Evolutionary conservation across 768 basidiomycete genomes (phyloP).

Genomic region (Boletus sp.): DNA sequence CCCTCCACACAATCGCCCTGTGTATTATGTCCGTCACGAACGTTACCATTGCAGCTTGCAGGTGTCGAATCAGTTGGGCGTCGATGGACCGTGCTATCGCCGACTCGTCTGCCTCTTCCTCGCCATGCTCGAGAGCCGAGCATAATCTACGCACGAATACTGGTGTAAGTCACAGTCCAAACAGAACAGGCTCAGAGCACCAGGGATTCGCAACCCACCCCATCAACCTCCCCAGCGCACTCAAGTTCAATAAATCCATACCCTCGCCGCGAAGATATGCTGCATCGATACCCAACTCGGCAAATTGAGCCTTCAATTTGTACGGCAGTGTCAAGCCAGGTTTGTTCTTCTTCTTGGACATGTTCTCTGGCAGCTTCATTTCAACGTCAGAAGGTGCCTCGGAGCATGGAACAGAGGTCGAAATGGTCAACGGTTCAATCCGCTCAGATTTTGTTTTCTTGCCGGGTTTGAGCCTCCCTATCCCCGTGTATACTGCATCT

Average conservation of each 20-base stretch:
- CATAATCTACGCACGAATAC: slow-evolving; percentile 23
- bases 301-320: slow-evolving; percentile 41
- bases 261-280: slow-evolving; percentile 40
- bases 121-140: slow-evolving; percentile 24
- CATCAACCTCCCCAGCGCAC: slow-evolving; percentile 37
- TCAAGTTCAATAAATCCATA: slow-evolving; percentile 41
- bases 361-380: slow-evolving; percentile 7
- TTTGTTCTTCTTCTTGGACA: slow-evolving; percentile 13
- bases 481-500: not conserved
- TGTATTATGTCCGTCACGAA: slow-evolving; percentile 54
- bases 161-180: slow-evolving; percentile 2
- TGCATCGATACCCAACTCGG: slow-evolving; percentile 43
- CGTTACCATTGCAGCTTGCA: slow-evolving; percentile 44
- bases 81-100: slow-evolving; percentile 42
- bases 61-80: slow-evolving; percentile 41
- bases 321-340: slow-evolving; percentile 45
- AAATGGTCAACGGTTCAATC: slow-evolving; percentile 1
- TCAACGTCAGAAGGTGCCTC: slow-evolving; percentile 8
- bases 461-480: slow-evolving; percentile 40
- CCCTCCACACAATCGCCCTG: slow-evolving; percentile 50
- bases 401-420: slow-evolving; percentile 6
- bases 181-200: slow-evolving; percentile 3
- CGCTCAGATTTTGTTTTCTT: slow-evolving; percentile 12
- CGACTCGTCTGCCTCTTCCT: slow-evolving; percentile 19
- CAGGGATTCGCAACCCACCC: slow-evolving; percentile 34